Evolutionary conservation across 2,329 filamentous ascomycete species (phyloP), one percentile per base, ranked within the genome.

Genomic region (Fusarium verticillioides): DNA sequence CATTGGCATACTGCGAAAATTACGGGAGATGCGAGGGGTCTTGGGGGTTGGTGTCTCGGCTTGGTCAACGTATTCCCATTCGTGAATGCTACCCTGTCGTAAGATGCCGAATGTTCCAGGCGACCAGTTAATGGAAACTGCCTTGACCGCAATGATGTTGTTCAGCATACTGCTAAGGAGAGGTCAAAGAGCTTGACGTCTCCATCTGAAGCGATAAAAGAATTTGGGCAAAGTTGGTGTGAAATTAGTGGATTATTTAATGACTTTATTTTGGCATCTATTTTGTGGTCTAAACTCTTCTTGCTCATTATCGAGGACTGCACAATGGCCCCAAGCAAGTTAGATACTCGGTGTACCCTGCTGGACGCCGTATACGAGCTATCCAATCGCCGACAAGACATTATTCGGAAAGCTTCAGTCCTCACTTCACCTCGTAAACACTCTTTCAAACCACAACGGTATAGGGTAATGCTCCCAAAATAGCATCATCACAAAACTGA

Each of bases 391-490:
- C 12, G 19, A 13, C 5, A 21, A 36, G 30, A 28, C 4, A n/a
- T 36, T 47, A 36, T 58, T 47, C 39, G n/a, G 16, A 56, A 23
- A 36, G 30, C 32, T 26, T 30, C 26, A 32, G 16, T n/a, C 23
- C 39, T 56, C 36, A 10, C 21, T 36, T 19, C 3, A 19, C 23
- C 9, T 46, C 23, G 50, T 39, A 26, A 53, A 53, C 4, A 9
- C 19, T 16, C 50, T 15, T 5, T 21, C 34, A 18, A 1, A 23
- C 3, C 10, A 8, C 8, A 16, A 2, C 19, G 32, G 32, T 62
- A 42, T 44, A 62, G 59, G 59, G 59, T 62, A 30, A 8, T 11
- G 9, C 13, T 39, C 23, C 26, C 32, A 56, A 56, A 54, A 56
- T 42, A 42, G 47, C 10, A 43, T n/a, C 54, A 12, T 32, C 18